Base-by-base conservation (phyloP, 305 asterid species). In the Fraxinus angustifolia region DNA sequence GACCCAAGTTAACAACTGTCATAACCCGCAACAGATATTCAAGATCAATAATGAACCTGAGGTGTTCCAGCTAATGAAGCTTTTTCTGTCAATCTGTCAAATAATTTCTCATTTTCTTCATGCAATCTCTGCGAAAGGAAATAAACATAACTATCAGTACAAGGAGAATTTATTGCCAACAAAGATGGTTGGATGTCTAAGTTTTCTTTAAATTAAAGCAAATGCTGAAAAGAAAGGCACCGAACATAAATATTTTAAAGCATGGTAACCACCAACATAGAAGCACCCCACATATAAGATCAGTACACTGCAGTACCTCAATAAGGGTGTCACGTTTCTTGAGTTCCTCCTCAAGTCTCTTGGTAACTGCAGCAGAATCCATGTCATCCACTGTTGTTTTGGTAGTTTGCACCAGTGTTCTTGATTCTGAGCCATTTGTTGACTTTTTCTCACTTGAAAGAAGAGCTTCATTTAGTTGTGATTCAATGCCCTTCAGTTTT, bases 51-150 rank as follows among this genome's bases (percentile, higher is more conserved):
- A 82, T 72, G 80, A 81, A 92, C 99, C 99, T 93, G 98, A 21
- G 92, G 93, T 50, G 98, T 90, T 87, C 89, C 99, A 83, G 93
- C 92, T 83, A 82, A 75, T 36, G 97, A 87, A 56, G 95, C 92
- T 88, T 94, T 96, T 85, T 93, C 99, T 8, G 98, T 96, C 89
- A 96, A 90, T 83, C 94, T 91, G 83, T 90, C 99, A 79, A 96
- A 96, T 89, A 96, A 90, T 86, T 92, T 94, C 89, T 96, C 99
- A 80, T 96, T 96, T 90, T 96, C 99, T 88, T 93, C 98, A 87
- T 96, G 99, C 89, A 96, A 90, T 86, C 94, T 93, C 99, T 96
- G 94, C 79, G 83, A 85, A 83, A 76, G 84, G 40, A 75, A 70
- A 82, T 53, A 70, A 62, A 58, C 11, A 76, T 78, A 30, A 60